Base-by-base conservation (phyloP, 768 basidiomycete species). In the Boletus sp. region DNA sequence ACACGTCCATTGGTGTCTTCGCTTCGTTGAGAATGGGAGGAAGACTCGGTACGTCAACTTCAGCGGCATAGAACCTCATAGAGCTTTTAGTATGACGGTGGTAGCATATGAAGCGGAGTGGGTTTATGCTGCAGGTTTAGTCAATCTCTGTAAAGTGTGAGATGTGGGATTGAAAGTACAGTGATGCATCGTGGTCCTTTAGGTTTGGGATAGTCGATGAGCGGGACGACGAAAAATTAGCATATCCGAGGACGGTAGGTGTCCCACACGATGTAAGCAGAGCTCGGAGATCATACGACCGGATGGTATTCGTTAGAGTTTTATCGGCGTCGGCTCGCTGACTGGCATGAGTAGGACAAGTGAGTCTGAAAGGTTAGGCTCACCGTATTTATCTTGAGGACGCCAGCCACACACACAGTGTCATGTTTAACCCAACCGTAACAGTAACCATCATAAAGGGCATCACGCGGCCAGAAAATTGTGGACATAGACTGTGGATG, bases 41-140 rank as follows among this genome's bases (percentile, higher is more conserved):
- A 13, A 37, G 32, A 61, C 70, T 57, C 37, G 70, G 65, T 13
- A 63, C 55, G 10, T 75, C 64, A 5, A 71, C 66, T 46, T 77
- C 73, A 21, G 87, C 66, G 0, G 82, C 70, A 60, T 90, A 85
- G 58, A 86, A 89, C n/a, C 87, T 79, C 54, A 89, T 71, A 5
- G 83, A 80, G 7, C 71, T 67, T 17, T 74, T 68, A n/a, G 75
- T 65, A 37, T 87, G 85, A 13, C 81, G 78, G 42, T 70, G 66
- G 63, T 86, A 89, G 47, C 77, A 72, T 37, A 85, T 73, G 35
- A 81, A 53, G 53, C 65, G 56, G 61, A 64, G 45, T 14, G 70
- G 61, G 15, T 32, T 40, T 30, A 42, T 35, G 33, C 61, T 66
- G 27, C 37, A 47, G 7, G n/a, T 39, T 35, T 42, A 15, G 35